Percentiles rank a stretch among this genome's conserved stretches.
These are phyloP conservation scores for Paramecium pentaurelia DNA, from an alignment of 73 alveolate species.

Conservation along the genomic window DNA sequence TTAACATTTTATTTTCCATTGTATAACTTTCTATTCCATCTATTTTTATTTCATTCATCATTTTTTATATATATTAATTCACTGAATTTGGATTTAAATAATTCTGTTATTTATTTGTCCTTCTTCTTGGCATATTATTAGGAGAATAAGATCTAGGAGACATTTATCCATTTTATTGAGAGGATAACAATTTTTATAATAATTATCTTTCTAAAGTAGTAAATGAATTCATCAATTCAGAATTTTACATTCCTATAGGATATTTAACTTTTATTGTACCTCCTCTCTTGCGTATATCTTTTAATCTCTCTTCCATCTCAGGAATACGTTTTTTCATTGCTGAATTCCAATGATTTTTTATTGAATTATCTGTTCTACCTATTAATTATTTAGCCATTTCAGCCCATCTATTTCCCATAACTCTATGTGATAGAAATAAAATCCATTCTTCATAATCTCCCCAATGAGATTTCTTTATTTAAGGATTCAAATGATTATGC, in stretches of 20 bases:
- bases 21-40: conserved; percentile 9
- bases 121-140: conserved; percentile 15
- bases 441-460: conserved; percentile 97
- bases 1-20: conserved; percentile 9
- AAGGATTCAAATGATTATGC: conserved; percentile 98
- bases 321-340: conserved; percentile 75
- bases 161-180: neutral
- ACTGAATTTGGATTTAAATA: conserved; percentile 29
- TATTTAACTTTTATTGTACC: conserved; percentile 61
- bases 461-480: conserved; percentile 94
- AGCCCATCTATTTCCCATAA: conserved; percentile 94
- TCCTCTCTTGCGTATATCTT: conserved; percentile 46
- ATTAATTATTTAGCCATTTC: conserved; percentile 83
- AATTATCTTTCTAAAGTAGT: neutral
- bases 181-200: neutral
- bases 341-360: conserved; percentile 93
- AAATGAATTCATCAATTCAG: conserved; percentile 17
- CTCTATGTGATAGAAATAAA: conserved; percentile 87
- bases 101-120: conserved; percentile 21
- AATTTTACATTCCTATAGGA: conserved; percentile 93
- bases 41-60: conserved; percentile 29
- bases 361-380: conserved; percentile 92
- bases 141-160: conserved; percentile 49
- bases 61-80: neutral
- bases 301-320: conserved; percentile 33